Evolutionary conservation across 2,329 filamentous ascomycete species (phyloP), one percentile per base, ranked within the genome.

Genomic region (Phoma sp.): DNA sequence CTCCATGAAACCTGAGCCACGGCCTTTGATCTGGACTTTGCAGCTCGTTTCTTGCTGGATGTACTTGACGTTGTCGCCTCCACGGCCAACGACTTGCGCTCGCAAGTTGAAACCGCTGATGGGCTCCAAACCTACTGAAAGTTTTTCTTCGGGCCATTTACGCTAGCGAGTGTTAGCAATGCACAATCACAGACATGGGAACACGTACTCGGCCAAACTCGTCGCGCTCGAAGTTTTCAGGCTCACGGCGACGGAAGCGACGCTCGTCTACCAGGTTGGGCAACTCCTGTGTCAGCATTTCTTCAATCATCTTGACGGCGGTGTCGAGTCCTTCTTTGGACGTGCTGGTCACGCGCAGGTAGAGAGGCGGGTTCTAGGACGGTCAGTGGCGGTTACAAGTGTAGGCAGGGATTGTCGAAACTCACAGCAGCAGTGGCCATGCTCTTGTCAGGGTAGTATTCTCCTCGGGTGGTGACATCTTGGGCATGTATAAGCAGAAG

Each of bases 391-490:
- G 7, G 21, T 39, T 6, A 2, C 17, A 17, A 6, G 6, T 1
- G 21, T 37, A 15, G 10, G 10, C 1, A 33, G 6, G 12, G 1
- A 12, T 22, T 6, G 8, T 17, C 12, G 29, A 12, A 7, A 65
- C 71, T 60, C 84, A 97, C 95, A 74, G 91, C 85, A 52, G 93
- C 87, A 13, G 93, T 97, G 31, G 95, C 92, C 92, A 99, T 95
- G 81, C 85, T 93, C 81, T 97, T 98, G 78, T 98, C 96, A 2
- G 95, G 95, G 69, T 95, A 96, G 75, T 98, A 99, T 74, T 88
- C 94, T 79, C 95, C 95, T 74, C 94, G 89, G 56, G 94, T 98
- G 43, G 95, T 99, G 83, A 99, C 92, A 93, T 99, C 95, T 98
- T 92, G 78, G 79, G 78, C 75, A 81, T 74, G 81, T 73, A 84